Conservation (phyloP, 1,284 basidiomycete species). For the Ceratobasidium sp. region DNA sequence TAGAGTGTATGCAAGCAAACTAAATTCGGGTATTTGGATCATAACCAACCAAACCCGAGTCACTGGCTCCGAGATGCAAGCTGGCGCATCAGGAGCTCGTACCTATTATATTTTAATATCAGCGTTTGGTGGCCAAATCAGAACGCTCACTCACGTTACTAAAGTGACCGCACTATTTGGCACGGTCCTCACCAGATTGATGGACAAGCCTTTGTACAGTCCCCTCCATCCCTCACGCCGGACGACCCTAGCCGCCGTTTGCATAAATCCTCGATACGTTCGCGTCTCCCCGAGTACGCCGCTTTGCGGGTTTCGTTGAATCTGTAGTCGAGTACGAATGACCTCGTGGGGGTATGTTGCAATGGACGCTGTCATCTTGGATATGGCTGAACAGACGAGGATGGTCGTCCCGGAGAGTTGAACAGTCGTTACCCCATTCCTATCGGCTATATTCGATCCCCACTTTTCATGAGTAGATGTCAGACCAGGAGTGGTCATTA, state of each 20-base stretch:
- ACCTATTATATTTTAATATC: conserved; percentile 51
- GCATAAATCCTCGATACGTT: conserved; percentile 70
- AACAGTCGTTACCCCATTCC: conserved; percentile 49
- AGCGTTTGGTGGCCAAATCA: not conserved
- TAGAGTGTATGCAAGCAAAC: no score
- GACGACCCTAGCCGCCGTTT: conserved; percentile 79
- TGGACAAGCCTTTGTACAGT: conserved; percentile 89
- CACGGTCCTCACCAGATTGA: conserved; percentile 92
- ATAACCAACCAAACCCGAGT: not conserved
- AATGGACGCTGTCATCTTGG: conserved; percentile 94
- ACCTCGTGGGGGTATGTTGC: conserved; percentile 98
- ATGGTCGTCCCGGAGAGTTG: conserved; percentile 75
- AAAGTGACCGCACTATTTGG: conserved; percentile 95
- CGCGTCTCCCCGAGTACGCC: conserved; percentile 52
- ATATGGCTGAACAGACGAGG: conserved; percentile 85
- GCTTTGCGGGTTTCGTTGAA: conserved; percentile 71
- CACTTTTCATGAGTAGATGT: conserved; percentile 25
- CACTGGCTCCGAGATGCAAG: conserved; percentile 46
- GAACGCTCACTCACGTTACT: conserved; percentile 79
- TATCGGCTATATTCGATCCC: conserved; percentile 40
- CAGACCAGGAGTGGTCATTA: conserved; percentile 49
- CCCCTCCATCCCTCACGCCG: conserved; percentile 86
- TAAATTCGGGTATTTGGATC: no score
- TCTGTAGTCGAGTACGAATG: conserved; percentile 90
- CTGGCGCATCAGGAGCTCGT: conserved; percentile 62